Base-by-base conservation (phyloP, 179 eudicot genomes). In the Pouteria campechiana region DNA sequence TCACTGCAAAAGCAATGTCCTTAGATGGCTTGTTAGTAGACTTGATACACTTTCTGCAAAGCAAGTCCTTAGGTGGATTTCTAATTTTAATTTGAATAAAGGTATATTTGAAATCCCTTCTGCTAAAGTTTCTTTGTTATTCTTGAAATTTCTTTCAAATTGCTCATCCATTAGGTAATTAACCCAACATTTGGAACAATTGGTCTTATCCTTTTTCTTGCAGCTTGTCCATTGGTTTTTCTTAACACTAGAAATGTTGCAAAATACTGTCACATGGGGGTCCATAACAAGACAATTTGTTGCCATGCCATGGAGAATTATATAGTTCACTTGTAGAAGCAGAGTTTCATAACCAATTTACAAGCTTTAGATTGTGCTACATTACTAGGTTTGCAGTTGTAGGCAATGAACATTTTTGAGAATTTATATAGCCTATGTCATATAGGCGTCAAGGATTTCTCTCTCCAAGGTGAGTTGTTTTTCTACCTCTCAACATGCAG, bases 361-460 rank as follows among this genome's bases (percentile, higher is more conserved):
- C 72, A 66, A 51, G 67, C 72, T 40, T 25, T 41, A 19, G 51
- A 40, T 46, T 67, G 72, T 42, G 63, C 67, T 34, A 27, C 45
- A 18, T 40, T 42, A 37, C 63, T 67, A 31, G 73, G 58, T 5
- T 17, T 32, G 10, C 54, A 27, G 41, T 40, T 65, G 50, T 60
- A 61, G 46, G 50, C 51, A 35, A 52, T 47, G 17, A 61, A 55
- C 49, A 44, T 67, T 36, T 37, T 55, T 7, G 18, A 17, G 4
- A 46, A 67, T 29, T 15, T 67, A 27, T 67, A 55, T 51, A 28
- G 37, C 25, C 44, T 51, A 42, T 61, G 73, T 39, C 68, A 33
- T 3, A 18, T 52, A 51, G 47, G 43, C 15, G 60, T 67, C 13
- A 52, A 67, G 38, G 64, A 67, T 23, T 61, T 67, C 37, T 54